Evolutionary conservation across 352 stramenopile genomes (phyloP).

Genomic region (Pythium utonaiense): DNA sequence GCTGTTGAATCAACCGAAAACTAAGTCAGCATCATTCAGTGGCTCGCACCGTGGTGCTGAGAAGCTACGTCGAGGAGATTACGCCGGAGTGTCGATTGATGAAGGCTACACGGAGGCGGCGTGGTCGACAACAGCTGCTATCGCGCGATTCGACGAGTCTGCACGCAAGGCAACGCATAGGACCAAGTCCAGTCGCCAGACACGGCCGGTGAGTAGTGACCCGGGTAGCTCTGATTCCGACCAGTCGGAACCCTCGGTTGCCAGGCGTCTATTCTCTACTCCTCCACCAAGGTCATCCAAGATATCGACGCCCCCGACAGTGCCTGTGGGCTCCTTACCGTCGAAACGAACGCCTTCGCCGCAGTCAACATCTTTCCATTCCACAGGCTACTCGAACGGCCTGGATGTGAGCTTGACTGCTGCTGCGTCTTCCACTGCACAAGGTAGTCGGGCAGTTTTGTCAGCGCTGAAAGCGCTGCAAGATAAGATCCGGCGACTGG

Average conservation of each 20-base stretch:
- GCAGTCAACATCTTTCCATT: background rate
- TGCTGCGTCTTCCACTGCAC: constrained; percentile 13
- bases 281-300: constrained; percentile 9
- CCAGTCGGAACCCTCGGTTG: constrained; percentile 1
- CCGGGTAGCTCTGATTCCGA: constrained; percentile 3
- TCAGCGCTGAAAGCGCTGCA: constrained; percentile 75
- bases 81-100: background rate
- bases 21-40: constrained; percentile 2
- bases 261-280: constrained; percentile 19
- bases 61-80: constrained; percentile 6
- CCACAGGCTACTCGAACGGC: background rate
- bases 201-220: background rate
- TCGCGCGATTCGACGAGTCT: constrained; percentile 7
- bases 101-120: constrained; percentile 2
- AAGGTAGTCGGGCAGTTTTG: constrained; percentile 65
- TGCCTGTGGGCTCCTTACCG: background rate
- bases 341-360: constrained; percentile 13
- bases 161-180: constrained; percentile 1
- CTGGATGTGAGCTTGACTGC: constrained; percentile 13
- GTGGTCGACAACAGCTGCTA: constrained; percentile 6
- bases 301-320: constrained; percentile 9
- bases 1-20: constrained; percentile 2
- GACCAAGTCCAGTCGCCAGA: background rate
- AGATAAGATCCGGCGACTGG: constrained; percentile 69
- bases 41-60: background rate